Evolutionary conservation across 352 stramenopile species (phyloP).

Genomic region (Phytophthora foliorum): DNA sequence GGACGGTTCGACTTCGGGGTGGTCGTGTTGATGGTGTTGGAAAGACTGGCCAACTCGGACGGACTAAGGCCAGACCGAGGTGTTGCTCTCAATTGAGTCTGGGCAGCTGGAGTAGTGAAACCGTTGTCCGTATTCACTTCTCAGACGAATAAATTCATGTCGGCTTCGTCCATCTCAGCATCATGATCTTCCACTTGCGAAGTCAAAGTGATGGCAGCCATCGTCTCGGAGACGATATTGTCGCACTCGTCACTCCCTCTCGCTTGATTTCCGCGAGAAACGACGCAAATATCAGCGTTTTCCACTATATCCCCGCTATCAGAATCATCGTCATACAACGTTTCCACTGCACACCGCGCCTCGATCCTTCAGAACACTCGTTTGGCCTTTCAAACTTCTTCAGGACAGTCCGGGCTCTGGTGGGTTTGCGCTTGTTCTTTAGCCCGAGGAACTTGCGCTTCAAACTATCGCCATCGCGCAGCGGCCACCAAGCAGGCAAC

Average conservation of each 20-base stretch:
- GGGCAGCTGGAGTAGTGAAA: no score
- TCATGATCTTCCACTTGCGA: no score
- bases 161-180: no score
- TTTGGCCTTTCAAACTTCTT: neutral
- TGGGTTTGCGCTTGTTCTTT: slow-evolving; percentile 8
- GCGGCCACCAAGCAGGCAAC: neutral
- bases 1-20: neutral
- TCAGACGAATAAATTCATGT: no score
- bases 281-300: no score
- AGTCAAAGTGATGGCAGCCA: no score
- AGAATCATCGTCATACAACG: neutral
- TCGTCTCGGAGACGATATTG: no score
- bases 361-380: neutral
- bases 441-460: slow-evolving; percentile 1
- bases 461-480: neutral
- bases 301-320: neutral
- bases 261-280: no score
- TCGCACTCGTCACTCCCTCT: no score
- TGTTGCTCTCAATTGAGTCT: no score
- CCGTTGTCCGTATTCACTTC: no score
- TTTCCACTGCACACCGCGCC: neutral
- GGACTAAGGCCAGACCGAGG: neutral
- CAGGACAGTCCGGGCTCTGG: neutral
- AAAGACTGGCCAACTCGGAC: neutral
- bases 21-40: no score